Percentiles rank a stretch among this genome's conserved stretches.
These are phyloP conservation scores for Pseudogymnoascus sp. DNA, from an alignment of 2,329 filamentous ascomycete genomes.

Conservation along the genomic window DNA sequence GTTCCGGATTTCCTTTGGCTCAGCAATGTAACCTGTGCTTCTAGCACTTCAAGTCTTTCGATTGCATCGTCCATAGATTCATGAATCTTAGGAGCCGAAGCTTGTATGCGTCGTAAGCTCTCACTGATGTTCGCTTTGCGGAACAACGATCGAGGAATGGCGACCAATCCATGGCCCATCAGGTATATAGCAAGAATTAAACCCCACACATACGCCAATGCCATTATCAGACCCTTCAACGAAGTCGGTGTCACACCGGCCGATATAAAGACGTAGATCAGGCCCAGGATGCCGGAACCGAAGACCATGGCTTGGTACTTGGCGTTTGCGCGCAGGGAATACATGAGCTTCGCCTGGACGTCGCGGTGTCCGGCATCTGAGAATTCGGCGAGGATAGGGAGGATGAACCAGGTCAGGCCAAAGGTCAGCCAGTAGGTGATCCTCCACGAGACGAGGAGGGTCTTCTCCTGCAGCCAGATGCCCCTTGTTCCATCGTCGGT, in stretches of 20 bases:
- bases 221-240: conserved; percentile 83
- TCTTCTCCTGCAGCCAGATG: conserved; percentile 75
- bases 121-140: conserved; percentile 71
- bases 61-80: conserved; percentile 84
- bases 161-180: conserved; percentile 94
- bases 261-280: conserved; percentile 76
- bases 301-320: conserved; percentile 81
- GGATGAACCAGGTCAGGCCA: conserved; percentile 85
- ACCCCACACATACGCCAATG: conserved; percentile 90
- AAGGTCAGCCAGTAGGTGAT: conserved; percentile 98
- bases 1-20: conserved; percentile 74
- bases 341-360: conserved; percentile 69
- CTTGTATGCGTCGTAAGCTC: conserved; percentile 67
- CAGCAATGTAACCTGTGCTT: conserved; percentile 72
- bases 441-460: conserved; percentile 83
- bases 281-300: conserved; percentile 59
- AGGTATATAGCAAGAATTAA: conserved; percentile 87
- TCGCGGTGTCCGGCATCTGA: conserved; percentile 90
- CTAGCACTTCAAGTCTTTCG: conserved; percentile 70
- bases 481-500: conserved; percentile 67
- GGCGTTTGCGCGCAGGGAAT: conserved; percentile 80
- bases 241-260: conserved; percentile 66
- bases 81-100: conserved; percentile 71
- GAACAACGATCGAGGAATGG: conserved; percentile 76
- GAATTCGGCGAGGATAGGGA: conserved; percentile 90